Evolutionary conservation across 2,329 filamentous ascomycete genomes (phyloP), one percentile per base, ranked within the genome.

Genomic region (Penicillium sp.): DNA sequence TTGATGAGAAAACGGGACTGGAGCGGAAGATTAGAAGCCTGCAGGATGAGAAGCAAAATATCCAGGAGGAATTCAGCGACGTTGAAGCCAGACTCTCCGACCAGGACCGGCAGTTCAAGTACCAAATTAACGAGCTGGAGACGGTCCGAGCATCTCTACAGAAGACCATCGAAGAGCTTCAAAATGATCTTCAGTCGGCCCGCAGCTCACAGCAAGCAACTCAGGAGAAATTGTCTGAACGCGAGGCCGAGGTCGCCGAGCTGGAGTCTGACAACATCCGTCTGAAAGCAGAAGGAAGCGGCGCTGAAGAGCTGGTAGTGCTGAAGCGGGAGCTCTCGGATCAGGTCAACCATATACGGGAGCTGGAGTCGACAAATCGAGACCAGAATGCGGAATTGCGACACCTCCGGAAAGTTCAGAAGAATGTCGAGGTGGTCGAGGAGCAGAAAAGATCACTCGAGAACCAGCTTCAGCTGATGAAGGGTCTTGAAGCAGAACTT

Each of bases 341-440:
- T 59, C 94, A 97, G 67, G 89, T 99, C 0, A 81, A 85, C n/a
- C 91, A 97, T 66, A 95, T 96, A 59, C 86, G 90, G 53, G 86
- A 84, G 28, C 78, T 99, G 3, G 94, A 99, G 69, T 81, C 83
- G 0, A 84, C 84, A 33, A 96, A 90, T 57, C 81, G 89, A 23
- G 90, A 95, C 45, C 89, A 96, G 66, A 78, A 84, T 13, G 73
- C 81, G 0, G 93, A 99, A 68, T 75, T 99, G 33, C 90, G 88
- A 62, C 87, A 91, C 61, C 80, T 95, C 34, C 86, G 91, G 13
- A 88, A 91, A 60, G 76, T 87, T 3, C 86, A 91, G 69, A 93
- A 89, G 73, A 90, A 89, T n/a, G 86, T 96, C 1, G 90, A 96
- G 66, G 83, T 99, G 2, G 88, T 97, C 0, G 91, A 99, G 68